A percentile compares a stretch with the other conserved stretches of the same genome.
Evolutionary conservation across 345 rosid species (phyloP).

Genomic region (Cardamine chenopodiifolia): DNA sequence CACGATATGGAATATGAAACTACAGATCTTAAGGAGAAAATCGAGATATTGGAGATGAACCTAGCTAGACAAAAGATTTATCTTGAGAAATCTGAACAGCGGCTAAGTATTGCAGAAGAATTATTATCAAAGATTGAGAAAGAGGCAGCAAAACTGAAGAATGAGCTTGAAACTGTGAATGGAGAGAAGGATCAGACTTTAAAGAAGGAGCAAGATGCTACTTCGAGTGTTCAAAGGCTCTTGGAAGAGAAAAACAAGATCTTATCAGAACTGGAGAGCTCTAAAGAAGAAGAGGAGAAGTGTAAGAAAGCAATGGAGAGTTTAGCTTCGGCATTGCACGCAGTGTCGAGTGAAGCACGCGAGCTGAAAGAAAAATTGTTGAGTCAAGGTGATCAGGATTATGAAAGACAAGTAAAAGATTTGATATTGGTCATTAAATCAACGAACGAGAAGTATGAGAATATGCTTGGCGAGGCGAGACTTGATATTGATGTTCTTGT

Average conservation of each 20-base stretch:
- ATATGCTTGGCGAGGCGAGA: constrained; percentile 69
- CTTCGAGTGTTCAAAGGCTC: constrained; percentile 64
- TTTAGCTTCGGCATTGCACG: constrained; percentile 89
- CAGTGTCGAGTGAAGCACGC: constrained; percentile 86
- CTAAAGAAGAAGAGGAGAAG: constrained; percentile 84
- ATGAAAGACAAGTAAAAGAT: constrained; percentile 68
- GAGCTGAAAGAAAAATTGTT: constrained; percentile 75
- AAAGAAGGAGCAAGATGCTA: constrained; percentile 74
- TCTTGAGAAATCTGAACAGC: constrained; percentile 59
- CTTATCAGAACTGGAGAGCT: constrained; percentile 63
- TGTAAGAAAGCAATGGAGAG: constrained; percentile 95
- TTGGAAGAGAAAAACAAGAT: constrained; percentile 76
- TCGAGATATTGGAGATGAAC: constrained; percentile 67
- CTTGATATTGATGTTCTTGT: constrained; percentile 64
- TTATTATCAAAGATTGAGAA: constrained; percentile 53
- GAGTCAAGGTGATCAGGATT: constrained; percentile 57
- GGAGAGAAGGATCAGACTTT: constrained; percentile 71
- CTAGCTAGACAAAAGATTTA: constrained; percentile 56
- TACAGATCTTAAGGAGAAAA: constrained; percentile 62
- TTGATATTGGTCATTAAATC: constrained; percentile 64
- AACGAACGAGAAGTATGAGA: constrained; percentile 75
- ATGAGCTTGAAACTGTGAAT: constrained; percentile 62
- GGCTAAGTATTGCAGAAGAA: constrained; percentile 48
- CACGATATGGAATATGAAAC: constrained; percentile 70
- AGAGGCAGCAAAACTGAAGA: constrained; percentile 52